A percentile compares a stretch with the other conserved stretches of the same genome.
phyloP scores from a whole-genome alignment of 2,329 filamentous ascomycete species.

The Leptographium wingfieldii region DNA sequence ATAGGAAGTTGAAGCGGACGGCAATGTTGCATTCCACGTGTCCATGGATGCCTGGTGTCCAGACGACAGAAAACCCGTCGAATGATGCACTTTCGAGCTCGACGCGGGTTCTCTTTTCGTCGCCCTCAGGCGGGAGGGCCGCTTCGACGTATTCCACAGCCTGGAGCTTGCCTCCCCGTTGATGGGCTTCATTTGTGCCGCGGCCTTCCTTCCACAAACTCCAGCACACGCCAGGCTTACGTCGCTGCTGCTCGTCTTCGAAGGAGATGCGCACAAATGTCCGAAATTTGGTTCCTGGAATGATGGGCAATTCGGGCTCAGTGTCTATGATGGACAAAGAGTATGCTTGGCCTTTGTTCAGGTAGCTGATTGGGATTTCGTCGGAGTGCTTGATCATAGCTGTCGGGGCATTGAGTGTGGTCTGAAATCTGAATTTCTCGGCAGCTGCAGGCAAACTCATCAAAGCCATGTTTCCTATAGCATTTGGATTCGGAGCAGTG shows the following conservation, averaged over 20 bases:
- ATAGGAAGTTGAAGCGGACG: constrained; percentile 95
- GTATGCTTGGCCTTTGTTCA: constrained; percentile 96
- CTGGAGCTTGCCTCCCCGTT: constrained; percentile 80
- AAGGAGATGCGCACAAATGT: constrained; percentile 94
- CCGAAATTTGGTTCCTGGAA: constrained; percentile 59
- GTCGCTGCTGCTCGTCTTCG: constrained; percentile 86
- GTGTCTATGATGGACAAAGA: constrained; percentile 76
- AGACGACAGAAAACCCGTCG: constrained; percentile 84
- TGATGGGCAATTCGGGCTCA: constrained; percentile 42
- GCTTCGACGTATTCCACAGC: constrained; percentile 86
- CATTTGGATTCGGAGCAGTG: background rate
- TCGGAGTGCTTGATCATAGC: constrained; percentile 87
- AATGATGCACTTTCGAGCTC: constrained; percentile 71
- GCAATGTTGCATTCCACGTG: constrained; percentile 70
- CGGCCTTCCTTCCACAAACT: constrained; percentile 86
- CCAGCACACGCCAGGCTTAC: constrained; percentile 61
- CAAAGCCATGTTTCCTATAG: constrained; percentile 22
- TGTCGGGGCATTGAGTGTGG: constrained; percentile 83
- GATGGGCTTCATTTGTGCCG: constrained; percentile 90
- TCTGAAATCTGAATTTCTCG: constrained; percentile 78
- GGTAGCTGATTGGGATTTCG: constrained; percentile 92
- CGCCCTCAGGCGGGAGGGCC: constrained; percentile 43
- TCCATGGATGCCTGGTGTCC: constrained; percentile 62
- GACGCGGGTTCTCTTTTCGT: constrained; percentile 54
- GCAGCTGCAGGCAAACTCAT: constrained; percentile 38